phyloP scores from a whole-genome alignment of 169 alveolate genomes.

The Plasmodium inui region DNA sequence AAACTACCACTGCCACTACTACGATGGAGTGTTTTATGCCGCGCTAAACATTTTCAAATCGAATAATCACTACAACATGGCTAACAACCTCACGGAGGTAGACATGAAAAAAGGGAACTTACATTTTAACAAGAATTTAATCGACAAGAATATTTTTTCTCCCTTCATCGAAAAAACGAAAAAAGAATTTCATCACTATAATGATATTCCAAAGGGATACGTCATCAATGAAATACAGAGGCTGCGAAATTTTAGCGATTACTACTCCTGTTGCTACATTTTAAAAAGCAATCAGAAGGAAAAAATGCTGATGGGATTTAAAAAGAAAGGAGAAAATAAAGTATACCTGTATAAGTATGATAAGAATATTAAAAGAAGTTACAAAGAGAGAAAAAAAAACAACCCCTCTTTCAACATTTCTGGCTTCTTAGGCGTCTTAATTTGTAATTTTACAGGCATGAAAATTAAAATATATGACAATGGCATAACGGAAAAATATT shows the following conservation, averaged over 20 bases:
- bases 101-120: slow-evolving; percentile 45
- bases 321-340: slow-evolving; percentile 74
- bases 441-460: slow-evolving; percentile 76
- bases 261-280: slow-evolving; percentile 71
- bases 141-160: slow-evolving; percentile 43
- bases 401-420: slow-evolving; percentile 31
- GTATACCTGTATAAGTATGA: slow-evolving; percentile 67
- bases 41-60: slow-evolving; percentile 15
- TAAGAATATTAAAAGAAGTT: slow-evolving; percentile 59
- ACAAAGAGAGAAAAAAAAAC: slow-evolving; percentile 1
- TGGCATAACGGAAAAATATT: slow-evolving; percentile 54
- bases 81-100: slow-evolving; percentile 20
- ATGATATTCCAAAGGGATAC: slow-evolving; percentile 68
- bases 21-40: slow-evolving; percentile 40
- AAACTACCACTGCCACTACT: too few relatives aligned
- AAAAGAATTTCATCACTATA: slow-evolving; percentile 23
- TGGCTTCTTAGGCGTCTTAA: slow-evolving; percentile 63
- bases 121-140: slow-evolving; percentile 68
- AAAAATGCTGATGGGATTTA: slow-evolving; percentile 67
- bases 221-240: slow-evolving; percentile 51
- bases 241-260: slow-evolving; percentile 55
- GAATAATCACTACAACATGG: neutral
- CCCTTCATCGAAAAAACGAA: slow-evolving; percentile 35
- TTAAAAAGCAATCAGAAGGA: slow-evolving; percentile 67
- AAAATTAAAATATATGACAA: slow-evolving; percentile 74